Base-by-base conservation (phyloP, 495 filamentous ascomycete genomes). In the Jackrogersella minutella region DNA sequence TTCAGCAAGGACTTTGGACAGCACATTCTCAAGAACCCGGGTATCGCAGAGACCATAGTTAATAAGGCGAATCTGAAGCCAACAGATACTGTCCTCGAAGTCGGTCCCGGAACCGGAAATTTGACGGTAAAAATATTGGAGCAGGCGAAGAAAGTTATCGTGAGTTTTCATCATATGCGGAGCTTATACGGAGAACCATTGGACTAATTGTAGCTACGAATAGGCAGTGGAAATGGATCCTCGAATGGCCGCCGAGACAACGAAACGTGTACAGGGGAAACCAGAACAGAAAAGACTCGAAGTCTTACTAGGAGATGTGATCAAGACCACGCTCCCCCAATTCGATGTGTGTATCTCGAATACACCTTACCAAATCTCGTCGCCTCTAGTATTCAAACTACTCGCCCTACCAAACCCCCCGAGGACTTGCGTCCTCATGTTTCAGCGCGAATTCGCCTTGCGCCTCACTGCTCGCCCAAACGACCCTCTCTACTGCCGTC, bases 21-120 rank as follows among this genome's bases (percentile, higher is more conserved):
- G 80, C 94, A 98, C 77, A 92, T 98, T 55, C 84, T 98, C 69
- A 97, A 96, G 80, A 97, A 98, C 78, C 93, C 93, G 14, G 93
- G 92, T 59, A 91, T 98, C 58, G 91, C 93, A 14, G 87, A 93
- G 74, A 89, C 90, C 21, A 97, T 72, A 55, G 82, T 84, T 26
- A 84, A 91, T 50, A 98, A 98, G 78, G 92, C 94, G 22, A 85
- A 86, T 57, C 85, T 98, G 14, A 96, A 97, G 71, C 93, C 93
- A 43, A 92, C 89, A 31, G 94, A 97, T 79, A 87, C 89, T 5
- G 79, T 86, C 2, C 75, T 80, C 0, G 78, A 79, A 68, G 77
- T 80, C 17, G 80, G 74, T 53, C 78, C 90, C 36, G 91, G 93
- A 56, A 92, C 92, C 2, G 92, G 92, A 62, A 96, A 96, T 72